Evolutionary conservation across 108 stramenopile species (phyloP).

Genomic region (Fistulifera solaris): DNA sequence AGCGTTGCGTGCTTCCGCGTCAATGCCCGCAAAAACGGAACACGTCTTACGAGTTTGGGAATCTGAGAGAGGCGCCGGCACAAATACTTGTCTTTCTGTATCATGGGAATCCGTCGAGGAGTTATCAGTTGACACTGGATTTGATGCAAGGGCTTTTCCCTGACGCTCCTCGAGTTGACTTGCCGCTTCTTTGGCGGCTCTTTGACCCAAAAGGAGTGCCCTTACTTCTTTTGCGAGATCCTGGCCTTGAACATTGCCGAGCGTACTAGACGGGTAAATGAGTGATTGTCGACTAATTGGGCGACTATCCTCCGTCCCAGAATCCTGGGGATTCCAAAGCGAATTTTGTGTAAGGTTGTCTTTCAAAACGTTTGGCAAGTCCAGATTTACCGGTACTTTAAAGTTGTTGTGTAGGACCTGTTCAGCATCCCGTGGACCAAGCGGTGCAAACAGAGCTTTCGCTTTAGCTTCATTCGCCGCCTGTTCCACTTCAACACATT

Average conservation of each 20-base stretch:
- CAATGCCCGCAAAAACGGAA: conserved; percentile 39
- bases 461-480: conserved; percentile 39
- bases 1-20: conserved; percentile 46
- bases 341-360: background rate
- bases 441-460: conserved; percentile 9
- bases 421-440: background rate
- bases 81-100: background rate
- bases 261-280: conserved; percentile 23
- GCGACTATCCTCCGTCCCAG: background rate
- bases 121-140: conserved; percentile 6
- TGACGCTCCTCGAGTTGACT: conserved; percentile 7
- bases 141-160: conserved; percentile 3
- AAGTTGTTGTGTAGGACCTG: background rate
- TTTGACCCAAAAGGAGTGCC: conserved; percentile 42
- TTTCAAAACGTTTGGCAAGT: background rate
- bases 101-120: conserved; percentile 8
- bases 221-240: conserved; percentile 51
- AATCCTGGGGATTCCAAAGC: background rate
- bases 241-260: conserved; percentile 46
- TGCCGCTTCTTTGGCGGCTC: conserved; percentile 13
- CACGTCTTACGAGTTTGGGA: background rate
- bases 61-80: background rate
- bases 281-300: background rate
- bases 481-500: conserved; percentile 37
- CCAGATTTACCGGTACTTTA: background rate